Conservation (phyloP, 768 basidiomycete genomes). For the Suillus brevipes region DNA sequence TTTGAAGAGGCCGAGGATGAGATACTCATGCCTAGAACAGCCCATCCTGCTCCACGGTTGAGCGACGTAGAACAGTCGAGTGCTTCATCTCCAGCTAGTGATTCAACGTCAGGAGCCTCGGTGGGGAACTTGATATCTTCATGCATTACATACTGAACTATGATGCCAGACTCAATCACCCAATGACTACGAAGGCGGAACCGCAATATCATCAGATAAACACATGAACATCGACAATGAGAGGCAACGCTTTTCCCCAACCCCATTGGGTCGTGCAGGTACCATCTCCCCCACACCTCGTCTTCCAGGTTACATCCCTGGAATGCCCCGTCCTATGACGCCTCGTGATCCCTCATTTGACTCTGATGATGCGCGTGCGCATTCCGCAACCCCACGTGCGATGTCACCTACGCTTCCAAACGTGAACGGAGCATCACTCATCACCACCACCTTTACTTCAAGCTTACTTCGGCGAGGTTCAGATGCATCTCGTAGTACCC, state of each 20-base stretch:
- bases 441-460: constrained; percentile 35
- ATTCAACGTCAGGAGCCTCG: constrained; percentile 18
- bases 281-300: constrained; percentile 51
- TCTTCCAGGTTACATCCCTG: constrained; percentile 83
- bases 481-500: constrained; percentile 50
- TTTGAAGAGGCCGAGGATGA: constrained; percentile 75
- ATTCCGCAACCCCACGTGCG: constrained; percentile 74
- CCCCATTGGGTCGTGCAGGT: constrained; percentile 53
- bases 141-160: constrained; percentile 20
- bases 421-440: constrained; percentile 35
- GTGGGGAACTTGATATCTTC: constrained; percentile 21
- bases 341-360: constrained; percentile 71
- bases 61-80: constrained; percentile 28
- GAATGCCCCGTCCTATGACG: constrained; percentile 90
- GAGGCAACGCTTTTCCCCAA: constrained; percentile 57
- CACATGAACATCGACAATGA: constrained; percentile 48
- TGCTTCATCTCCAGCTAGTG: constrained; percentile 20
- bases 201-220: constrained; percentile 70
- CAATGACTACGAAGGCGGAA: constrained; percentile 57
- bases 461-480: constrained; percentile 55
- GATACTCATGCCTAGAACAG: constrained; percentile 70
- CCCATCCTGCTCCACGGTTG: constrained; percentile 44
- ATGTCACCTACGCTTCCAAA: constrained; percentile 56
- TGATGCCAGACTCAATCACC: constrained; percentile 32
- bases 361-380: constrained; percentile 70